These are phyloP conservation scores for Globisporangium cederbergense DNA, from an alignment of 352 stramenopile species.

Conservation along the genomic window DNA sequence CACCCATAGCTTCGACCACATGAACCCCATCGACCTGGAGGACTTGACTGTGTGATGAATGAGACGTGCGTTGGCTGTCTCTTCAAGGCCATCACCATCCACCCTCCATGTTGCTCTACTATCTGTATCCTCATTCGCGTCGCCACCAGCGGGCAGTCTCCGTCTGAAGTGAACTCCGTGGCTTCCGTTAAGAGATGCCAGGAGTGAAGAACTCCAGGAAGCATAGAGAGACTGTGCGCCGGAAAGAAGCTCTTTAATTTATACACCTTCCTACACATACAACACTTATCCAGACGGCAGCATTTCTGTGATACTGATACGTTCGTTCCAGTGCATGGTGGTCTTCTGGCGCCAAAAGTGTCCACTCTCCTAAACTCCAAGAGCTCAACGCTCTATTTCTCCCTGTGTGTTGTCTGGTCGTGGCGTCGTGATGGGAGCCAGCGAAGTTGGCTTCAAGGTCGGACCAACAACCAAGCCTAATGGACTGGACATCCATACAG, in stretches of 20 bases:
- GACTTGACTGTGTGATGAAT: slow-evolving; percentile 23
- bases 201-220: no score
- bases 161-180: no score
- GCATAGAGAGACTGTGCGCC: no score
- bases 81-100: neutral
- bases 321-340: neutral
- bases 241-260: no score
- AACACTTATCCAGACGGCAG: neutral
- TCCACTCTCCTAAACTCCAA: neutral
- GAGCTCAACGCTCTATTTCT: neutral
- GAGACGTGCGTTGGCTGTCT: neutral
- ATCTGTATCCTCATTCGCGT: slow-evolving; percentile 10
- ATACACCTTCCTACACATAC: neutral
- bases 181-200: no score
- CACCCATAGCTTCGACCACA: slow-evolving; percentile 16
- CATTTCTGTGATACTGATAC: neutral
- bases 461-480: slow-evolving; percentile 1
- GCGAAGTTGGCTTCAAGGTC: slow-evolving; percentile 7
- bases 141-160: neutral
- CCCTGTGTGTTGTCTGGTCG: neutral
- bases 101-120: neutral
- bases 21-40: slow-evolving; percentile 24
- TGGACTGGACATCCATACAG: neutral
- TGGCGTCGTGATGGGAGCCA: slow-evolving; percentile 1
- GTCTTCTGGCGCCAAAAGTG: neutral